Evolutionary conservation across 352 stramenopile species (phyloP).

Genomic region (Pythium phragmiticola): DNA sequence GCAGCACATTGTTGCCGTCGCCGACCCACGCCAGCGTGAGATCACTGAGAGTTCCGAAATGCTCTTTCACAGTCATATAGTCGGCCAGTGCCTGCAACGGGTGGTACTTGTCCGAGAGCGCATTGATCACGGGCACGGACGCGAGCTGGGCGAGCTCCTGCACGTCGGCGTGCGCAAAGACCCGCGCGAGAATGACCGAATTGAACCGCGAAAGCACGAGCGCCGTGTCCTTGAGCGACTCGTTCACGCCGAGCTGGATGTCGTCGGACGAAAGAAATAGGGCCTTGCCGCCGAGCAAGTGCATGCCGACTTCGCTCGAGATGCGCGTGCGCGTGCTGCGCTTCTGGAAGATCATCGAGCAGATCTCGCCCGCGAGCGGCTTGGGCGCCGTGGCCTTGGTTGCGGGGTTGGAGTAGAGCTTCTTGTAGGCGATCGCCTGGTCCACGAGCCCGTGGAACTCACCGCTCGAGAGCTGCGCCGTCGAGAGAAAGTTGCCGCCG

Average conservation of each 20-base stretch:
- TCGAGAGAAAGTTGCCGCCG: slow-evolving; percentile 74
- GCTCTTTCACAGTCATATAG: slow-evolving; percentile 95
- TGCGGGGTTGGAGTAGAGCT: slow-evolving; percentile 49
- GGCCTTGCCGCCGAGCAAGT: slow-evolving; percentile 93
- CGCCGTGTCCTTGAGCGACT: slow-evolving; percentile 92
- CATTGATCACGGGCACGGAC: slow-evolving; percentile 97
- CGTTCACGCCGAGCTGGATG: slow-evolving; percentile 98
- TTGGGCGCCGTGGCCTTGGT: slow-evolving; percentile 61
- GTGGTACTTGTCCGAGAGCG: slow-evolving; percentile 97
- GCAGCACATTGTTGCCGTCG: slow-evolving; percentile 97
- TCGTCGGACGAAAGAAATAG: slow-evolving; percentile 97
- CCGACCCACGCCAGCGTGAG: slow-evolving; percentile 97
- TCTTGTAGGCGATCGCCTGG: slow-evolving; percentile 72
- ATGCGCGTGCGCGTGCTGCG: slow-evolving; percentile 91
- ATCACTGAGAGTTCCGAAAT: slow-evolving; percentile 83
- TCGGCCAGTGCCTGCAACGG: slow-evolving; percentile 98
- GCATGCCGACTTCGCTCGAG: slow-evolving; percentile 96
- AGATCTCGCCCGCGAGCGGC: slow-evolving; percentile 69
- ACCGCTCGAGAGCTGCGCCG: slow-evolving; percentile 50
- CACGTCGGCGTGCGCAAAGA: slow-evolving; percentile 92
- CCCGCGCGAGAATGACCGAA: slow-evolving; percentile 94
- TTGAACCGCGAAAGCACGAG: slow-evolving; percentile 94
- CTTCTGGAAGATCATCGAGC: slow-evolving; percentile 96
- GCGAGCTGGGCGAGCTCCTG: slow-evolving; percentile 88
- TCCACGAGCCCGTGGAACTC: slow-evolving; percentile 62